Evolutionary conservation across 106 monocot genomes (phyloP).

Genomic region (Apostasia ramifera): DNA sequence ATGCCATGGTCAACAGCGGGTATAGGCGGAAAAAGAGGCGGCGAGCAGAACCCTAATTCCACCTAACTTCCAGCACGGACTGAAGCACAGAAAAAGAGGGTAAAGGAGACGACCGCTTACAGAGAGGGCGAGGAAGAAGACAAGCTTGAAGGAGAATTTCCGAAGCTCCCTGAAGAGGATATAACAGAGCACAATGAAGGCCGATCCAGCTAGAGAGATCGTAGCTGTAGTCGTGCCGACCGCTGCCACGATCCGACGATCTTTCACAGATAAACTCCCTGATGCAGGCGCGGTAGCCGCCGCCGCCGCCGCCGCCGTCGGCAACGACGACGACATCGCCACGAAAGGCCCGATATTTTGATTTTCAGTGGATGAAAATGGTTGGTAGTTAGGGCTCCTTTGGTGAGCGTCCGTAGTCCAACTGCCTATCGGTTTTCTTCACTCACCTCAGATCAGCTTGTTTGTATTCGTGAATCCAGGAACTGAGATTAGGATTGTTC

Average conservation of each 20-base stretch:
- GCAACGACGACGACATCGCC: not conserved
- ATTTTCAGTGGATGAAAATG: too few species aligned
- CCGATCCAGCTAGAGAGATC: conserved; percentile 73
- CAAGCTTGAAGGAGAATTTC: conserved; percentile 98
- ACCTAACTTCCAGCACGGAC: not conserved
- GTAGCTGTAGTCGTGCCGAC: conserved; percentile 60
- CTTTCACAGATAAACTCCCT: conserved; percentile 21
- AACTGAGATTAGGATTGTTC: too few species aligned
- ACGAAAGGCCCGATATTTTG: too few species aligned
- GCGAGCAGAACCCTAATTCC: not conserved
- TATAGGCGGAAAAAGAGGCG: not conserved
- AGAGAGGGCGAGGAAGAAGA: conserved; percentile 98
- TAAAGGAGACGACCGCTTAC: conserved; percentile 25
- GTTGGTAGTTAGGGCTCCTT: too few species aligned
- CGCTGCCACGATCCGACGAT: conserved; percentile 45
- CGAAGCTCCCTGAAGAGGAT: conserved; percentile 93
- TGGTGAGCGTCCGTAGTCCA: too few species aligned
- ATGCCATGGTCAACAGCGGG: not conserved
- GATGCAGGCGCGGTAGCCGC: conserved; percentile 22
- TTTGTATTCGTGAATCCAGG: too few species aligned
- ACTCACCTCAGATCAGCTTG: too few species aligned
- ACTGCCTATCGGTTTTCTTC: too few species aligned
- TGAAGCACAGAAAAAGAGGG: not conserved
- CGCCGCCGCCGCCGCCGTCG: conserved; percentile 7
- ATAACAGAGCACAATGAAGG: conserved; percentile 95